Conservation (phyloP, 257 asterid genomes). For the Solanum verrucosum region DNA sequence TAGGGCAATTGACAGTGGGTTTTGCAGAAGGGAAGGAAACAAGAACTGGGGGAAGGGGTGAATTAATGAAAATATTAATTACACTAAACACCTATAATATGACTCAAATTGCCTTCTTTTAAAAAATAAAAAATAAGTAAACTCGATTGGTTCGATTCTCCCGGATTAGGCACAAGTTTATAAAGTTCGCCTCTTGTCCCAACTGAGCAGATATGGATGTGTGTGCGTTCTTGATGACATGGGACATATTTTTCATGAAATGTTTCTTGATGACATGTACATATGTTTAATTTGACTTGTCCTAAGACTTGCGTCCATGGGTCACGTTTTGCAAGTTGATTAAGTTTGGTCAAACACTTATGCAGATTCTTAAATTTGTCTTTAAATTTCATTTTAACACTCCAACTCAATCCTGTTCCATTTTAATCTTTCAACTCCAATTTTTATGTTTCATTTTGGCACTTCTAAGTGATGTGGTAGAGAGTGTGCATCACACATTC, state of each 20-base stretch:
- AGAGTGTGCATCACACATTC: too few species aligned
- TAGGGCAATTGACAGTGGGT: not conserved
- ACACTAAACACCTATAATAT: not conserved
- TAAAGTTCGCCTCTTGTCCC: not conserved
- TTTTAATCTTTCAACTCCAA: too few species aligned
- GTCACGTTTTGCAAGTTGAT: not conserved
- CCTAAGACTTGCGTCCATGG: not conserved
- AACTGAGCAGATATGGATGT: not conserved
- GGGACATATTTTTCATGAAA: not conserved
- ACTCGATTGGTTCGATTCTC: not conserved
- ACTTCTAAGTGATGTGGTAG: too few species aligned
- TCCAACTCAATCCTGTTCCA: too few species aligned
- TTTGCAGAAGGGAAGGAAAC: not conserved
- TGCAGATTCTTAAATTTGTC: too few species aligned
- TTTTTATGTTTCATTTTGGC: too few species aligned
- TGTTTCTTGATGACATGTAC: not conserved
- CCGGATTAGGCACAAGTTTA: accelerated
- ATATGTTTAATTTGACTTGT: not conserved
- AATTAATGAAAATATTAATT: not conserved
- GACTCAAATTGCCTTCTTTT: not conserved
- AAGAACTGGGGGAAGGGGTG: not conserved
- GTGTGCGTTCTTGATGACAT: not conserved
- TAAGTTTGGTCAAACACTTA: too few species aligned
- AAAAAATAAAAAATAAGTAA: too few species aligned
- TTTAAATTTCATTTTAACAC: too few species aligned